These are phyloP conservation scores for Jackrogersella multiformis DNA, from an alignment of 495 filamentous ascomycete species.

Conservation along the genomic window DNA sequence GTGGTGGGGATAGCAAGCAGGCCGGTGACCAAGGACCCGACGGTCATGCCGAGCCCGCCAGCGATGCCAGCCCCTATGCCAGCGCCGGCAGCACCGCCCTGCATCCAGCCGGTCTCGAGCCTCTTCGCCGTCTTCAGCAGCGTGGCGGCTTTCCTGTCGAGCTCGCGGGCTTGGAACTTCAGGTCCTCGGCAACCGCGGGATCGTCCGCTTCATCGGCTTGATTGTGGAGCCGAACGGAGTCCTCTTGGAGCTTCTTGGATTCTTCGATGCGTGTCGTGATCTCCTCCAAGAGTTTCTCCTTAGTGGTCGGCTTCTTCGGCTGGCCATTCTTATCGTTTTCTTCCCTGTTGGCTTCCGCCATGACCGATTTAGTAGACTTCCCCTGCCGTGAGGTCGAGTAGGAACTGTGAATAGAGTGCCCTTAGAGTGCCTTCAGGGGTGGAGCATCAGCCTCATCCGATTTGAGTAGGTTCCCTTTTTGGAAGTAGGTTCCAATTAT, in stretches of 20 bases:
- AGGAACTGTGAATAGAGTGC: not conserved
- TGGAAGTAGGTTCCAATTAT: conserved; percentile 23
- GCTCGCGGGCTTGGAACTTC: conserved; percentile 39
- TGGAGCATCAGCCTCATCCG: conserved; percentile 26
- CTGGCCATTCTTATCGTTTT: conserved; percentile 14
- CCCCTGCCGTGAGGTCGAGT: not conserved
- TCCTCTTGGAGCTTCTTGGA: conserved; percentile 43
- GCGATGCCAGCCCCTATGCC: conserved; percentile 50
- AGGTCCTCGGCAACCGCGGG: conserved; percentile 39
- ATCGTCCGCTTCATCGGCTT: conserved; percentile 40
- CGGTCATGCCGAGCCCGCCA: conserved; percentile 44
- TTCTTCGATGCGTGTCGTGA: conserved; percentile 42
- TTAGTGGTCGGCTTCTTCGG: conserved; percentile 35
- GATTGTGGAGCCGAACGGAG: conserved; percentile 38
- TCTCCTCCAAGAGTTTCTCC: conserved; percentile 44
- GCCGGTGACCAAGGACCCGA: conserved; percentile 48
- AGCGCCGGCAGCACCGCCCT: conserved; percentile 48
- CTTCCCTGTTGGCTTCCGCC: conserved; percentile 2
- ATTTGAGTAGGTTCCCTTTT: conserved; percentile 37
- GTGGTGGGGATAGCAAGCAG: conserved; percentile 47
- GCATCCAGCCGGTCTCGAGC: conserved; percentile 50
- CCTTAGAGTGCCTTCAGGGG: conserved; percentile 1
- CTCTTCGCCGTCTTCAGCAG: conserved; percentile 47
- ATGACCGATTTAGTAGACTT: conserved; percentile 13
- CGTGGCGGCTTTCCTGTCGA: conserved; percentile 42